These are phyloP conservation scores for Xerocomus minutiporus DNA, from an alignment of 1,284 basidiomycete species.

Conservation along the genomic window DNA sequence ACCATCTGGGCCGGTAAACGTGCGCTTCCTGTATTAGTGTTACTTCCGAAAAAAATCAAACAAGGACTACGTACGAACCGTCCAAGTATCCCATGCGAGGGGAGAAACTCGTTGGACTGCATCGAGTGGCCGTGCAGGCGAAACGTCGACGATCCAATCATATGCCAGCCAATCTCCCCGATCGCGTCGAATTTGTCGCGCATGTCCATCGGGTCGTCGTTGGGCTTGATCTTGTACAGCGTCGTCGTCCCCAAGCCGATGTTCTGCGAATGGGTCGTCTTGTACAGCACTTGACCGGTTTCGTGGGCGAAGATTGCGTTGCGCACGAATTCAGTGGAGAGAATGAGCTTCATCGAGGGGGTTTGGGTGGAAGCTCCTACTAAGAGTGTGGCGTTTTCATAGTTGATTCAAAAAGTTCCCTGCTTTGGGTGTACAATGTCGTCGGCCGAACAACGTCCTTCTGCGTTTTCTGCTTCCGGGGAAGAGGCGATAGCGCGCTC, in stretches of 20 bases:
- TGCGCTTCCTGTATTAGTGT: conserved; percentile 20
- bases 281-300: conserved; percentile 29
- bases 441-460: conserved; percentile 4
- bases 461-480: conserved; percentile 52
- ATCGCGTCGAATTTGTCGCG: conserved; percentile 23
- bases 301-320: conserved; percentile 22
- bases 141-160: conserved; percentile 24
- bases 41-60: not conserved
- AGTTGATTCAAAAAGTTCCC: too few species aligned
- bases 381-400: not conserved
- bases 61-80: conserved; percentile 15
- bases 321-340: conserved; percentile 22
- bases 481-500: conserved; percentile 55
- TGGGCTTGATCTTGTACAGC: conserved; percentile 25
- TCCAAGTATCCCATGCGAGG: conserved; percentile 21
- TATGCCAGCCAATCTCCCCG: conserved; percentile 27
- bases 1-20: conserved; percentile 28
- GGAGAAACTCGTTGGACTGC: conserved; percentile 26
- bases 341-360: conserved; percentile 18
- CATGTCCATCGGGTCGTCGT: conserved; percentile 26
- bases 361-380: not conserved
- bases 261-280: conserved; percentile 22
- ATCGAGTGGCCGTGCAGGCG: conserved; percentile 18
- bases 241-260: conserved; percentile 21
- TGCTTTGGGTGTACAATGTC: conserved; percentile 6